Conservation (phyloP, 2,329 filamentous ascomycete genomes). For the Calonectria montana region DNA sequence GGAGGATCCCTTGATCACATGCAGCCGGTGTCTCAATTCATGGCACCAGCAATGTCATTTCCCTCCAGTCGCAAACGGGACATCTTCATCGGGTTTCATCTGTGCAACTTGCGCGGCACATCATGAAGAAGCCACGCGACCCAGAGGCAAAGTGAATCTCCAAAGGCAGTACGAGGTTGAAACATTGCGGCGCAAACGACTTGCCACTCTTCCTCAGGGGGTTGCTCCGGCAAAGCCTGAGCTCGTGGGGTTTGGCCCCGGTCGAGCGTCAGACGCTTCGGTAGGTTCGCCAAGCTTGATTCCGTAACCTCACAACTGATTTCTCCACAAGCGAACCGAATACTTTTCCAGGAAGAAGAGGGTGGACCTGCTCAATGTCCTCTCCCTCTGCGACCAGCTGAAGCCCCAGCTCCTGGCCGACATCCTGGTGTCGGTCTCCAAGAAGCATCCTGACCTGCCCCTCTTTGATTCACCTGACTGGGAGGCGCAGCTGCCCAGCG, state of each 20-base stretch:
- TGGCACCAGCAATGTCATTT: slow-evolving; percentile 43
- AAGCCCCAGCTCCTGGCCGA: slow-evolving; percentile 55
- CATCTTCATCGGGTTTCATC: slow-evolving; percentile 13
- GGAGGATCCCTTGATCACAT: slow-evolving; percentile 29
- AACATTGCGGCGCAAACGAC: slow-evolving; percentile 44
- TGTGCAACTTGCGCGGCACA: slow-evolving; percentile 35
- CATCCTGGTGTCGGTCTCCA: slow-evolving; percentile 55
- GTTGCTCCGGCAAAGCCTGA: slow-evolving; percentile 49
- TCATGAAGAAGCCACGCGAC: slow-evolving; percentile 15
- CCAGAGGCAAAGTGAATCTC: slow-evolving; percentile 29
- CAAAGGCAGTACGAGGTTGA: slow-evolving; percentile 45
- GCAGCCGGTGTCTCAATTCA: slow-evolving; percentile 33
- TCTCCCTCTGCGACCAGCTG: slow-evolving; percentile 55
- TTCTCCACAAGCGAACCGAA: slow-evolving; percentile 46
- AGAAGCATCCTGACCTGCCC: slow-evolving; percentile 55
- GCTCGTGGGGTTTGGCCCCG: slow-evolving; percentile 52
- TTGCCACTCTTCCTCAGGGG: slow-evolving; percentile 47
- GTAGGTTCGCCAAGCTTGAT: slow-evolving; percentile 42
- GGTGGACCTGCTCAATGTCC: slow-evolving; percentile 53
- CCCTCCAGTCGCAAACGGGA: slow-evolving; percentile 18
- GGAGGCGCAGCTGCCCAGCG: slow-evolving; percentile 41
- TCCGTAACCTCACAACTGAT: neutral
- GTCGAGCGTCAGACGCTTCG: slow-evolving; percentile 47
- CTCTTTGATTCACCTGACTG: slow-evolving; percentile 57
- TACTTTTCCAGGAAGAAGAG: slow-evolving; percentile 53